Evolutionary conservation across 2,329 filamentous ascomycete species (phyloP).

Genomic region (Colletotrichum gloeosporioides): DNA sequence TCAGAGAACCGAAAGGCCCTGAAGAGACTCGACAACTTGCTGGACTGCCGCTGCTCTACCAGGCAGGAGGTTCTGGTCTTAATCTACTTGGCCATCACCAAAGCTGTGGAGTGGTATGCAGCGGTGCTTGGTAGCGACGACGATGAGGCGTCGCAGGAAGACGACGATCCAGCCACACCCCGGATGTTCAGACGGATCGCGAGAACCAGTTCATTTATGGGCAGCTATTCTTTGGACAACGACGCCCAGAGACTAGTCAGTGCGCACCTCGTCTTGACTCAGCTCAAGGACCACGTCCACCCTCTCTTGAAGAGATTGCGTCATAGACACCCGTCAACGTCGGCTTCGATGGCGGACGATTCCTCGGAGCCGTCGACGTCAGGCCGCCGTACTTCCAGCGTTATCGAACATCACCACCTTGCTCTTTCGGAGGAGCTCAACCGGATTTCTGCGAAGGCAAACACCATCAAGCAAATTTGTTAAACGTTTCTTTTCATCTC

Average conservation of each 20-base stretch:
- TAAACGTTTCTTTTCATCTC: background rate
- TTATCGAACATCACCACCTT: background rate
- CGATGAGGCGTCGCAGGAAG: background rate
- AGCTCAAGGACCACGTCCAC: background rate
- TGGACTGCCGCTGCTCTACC: background rate
- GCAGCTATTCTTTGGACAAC: background rate
- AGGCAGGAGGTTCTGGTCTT: background rate
- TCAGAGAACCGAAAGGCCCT: background rate
- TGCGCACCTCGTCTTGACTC: background rate
- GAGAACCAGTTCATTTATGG: background rate
- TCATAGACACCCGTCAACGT: background rate
- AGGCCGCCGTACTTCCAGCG: background rate
- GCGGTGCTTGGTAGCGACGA: background rate
- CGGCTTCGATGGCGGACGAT: background rate
- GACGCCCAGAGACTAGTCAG: background rate
- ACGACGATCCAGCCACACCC: background rate
- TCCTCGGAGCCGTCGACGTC: background rate
- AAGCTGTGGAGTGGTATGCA: background rate
- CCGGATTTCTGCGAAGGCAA: background rate
- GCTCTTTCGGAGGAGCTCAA: background rate
- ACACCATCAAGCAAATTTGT: background rate
- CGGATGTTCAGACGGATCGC: background rate
- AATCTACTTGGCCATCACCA: background rate
- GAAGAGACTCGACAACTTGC: background rate
- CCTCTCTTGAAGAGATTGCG: conserved; percentile 2